Conservation (phyloP, 2,329 filamentous ascomycete genomes). For the Fusarium sarcochroum region DNA sequence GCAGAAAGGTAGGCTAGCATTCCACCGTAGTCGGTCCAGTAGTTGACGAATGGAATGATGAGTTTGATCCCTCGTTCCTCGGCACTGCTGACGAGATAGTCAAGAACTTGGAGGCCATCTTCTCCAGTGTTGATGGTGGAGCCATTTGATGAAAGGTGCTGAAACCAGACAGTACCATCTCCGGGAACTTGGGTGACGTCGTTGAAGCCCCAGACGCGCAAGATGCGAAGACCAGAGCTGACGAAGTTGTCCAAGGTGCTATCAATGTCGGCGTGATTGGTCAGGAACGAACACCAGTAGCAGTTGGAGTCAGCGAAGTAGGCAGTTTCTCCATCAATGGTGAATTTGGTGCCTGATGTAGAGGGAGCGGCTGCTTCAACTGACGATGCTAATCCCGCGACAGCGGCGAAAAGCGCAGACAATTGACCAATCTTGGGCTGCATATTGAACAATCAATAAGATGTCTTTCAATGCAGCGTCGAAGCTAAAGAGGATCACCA, state of each 20-base stretch:
- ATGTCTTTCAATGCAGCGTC: too few species aligned
- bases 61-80: slow-evolving; percentile 72
- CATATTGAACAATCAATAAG: too few species aligned
- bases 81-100: slow-evolving; percentile 72
- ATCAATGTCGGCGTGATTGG: slow-evolving; percentile 69
- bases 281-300: slow-evolving; percentile 68
- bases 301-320: slow-evolving; percentile 69
- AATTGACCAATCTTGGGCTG: too few species aligned
- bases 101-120: slow-evolving; percentile 45
- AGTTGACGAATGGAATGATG: slow-evolving; percentile 76
- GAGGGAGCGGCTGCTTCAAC: background rate
- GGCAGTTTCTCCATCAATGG: slow-evolving; percentile 59
- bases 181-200: slow-evolving; percentile 62
- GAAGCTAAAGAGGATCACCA: too few species aligned
- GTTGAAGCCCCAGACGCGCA: slow-evolving; percentile 73
- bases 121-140: slow-evolving; percentile 52
- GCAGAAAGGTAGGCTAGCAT: slow-evolving; percentile 72
- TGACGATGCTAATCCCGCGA: background rate
- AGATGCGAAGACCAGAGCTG: slow-evolving; percentile 66
- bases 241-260: slow-evolving; percentile 62
- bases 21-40: slow-evolving; percentile 77
- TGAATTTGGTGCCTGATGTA: slow-evolving; percentile 53
- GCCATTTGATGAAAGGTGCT: slow-evolving; percentile 61
- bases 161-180: slow-evolving; percentile 62
- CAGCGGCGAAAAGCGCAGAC: background rate